A percentile compares a stretch with the other conserved stretches of the same genome.
phyloP scores from a whole-genome alignment of 2,329 filamentous ascomycete species.

The Aspergillus novofumigatus region DNA sequence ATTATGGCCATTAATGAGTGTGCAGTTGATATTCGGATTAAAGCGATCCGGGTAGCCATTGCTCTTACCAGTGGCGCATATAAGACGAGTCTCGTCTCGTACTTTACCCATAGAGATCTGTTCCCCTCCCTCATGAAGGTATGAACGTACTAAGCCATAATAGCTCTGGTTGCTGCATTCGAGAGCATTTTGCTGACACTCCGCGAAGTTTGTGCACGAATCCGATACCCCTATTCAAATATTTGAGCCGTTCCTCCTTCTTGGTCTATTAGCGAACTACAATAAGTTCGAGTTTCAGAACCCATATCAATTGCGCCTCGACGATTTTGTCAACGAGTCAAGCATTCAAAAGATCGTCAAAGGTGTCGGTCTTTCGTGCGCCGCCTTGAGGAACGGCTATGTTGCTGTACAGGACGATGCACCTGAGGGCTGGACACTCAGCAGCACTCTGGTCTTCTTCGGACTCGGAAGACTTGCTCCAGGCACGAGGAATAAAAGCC shows the following conservation, averaged over 20 bases:
- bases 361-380: constrained; percentile 70
- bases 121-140: constrained; percentile 96
- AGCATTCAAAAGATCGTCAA: constrained; percentile 78
- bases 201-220: constrained; percentile 72
- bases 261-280: constrained; percentile 90
- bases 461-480: constrained; percentile 73
- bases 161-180: neutral
- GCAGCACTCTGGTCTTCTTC: constrained; percentile 75
- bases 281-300: constrained; percentile 99
- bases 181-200: constrained; percentile 9
- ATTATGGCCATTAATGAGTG: constrained; percentile 1
- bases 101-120: constrained; percentile 89
- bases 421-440: constrained; percentile 83
- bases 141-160: constrained; percentile 14
- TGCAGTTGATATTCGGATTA: constrained; percentile 68
- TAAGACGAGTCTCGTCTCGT: constrained; percentile 88
- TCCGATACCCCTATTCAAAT: constrained; percentile 60
- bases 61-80: constrained; percentile 90
- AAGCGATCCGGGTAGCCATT: constrained; percentile 75
- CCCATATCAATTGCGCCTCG: constrained; percentile 84
- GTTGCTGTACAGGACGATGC: constrained; percentile 84
- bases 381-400: constrained; percentile 67
- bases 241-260: constrained; percentile 72
- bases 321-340: constrained; percentile 90
- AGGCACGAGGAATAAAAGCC: constrained; percentile 57